Conservation (phyloP, 352 stramenopile species). For the Phytopythium chamaehyphon region DNA sequence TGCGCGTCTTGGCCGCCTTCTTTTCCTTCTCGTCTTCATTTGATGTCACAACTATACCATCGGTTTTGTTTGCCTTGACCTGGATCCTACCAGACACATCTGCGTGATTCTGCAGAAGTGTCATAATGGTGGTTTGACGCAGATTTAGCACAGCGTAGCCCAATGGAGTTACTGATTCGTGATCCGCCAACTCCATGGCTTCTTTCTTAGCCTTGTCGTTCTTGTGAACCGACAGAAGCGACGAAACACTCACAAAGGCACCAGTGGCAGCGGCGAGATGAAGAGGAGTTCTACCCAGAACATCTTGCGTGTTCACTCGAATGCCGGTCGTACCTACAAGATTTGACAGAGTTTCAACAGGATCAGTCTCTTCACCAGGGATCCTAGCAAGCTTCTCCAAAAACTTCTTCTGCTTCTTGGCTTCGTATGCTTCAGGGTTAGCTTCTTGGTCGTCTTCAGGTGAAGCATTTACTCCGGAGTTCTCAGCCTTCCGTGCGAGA, state of each 20-base stretch:
- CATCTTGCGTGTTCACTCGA: conserved; percentile 32
- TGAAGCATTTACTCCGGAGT: conserved; percentile 19
- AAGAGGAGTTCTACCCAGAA: conserved; percentile 49
- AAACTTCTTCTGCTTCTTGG: conserved; percentile 43
- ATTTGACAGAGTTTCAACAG: conserved; percentile 75
- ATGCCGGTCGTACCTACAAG: conserved; percentile 45
- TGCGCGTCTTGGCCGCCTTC: conserved; percentile 25
- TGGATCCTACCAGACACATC: conserved; percentile 47
- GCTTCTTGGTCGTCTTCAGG: conserved; percentile 27
- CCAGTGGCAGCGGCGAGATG: conserved; percentile 70
- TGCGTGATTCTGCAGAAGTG: conserved; percentile 57
- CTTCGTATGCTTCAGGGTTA: conserved; percentile 25
- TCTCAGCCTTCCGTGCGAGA: conserved; percentile 21
- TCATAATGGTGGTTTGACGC: conserved; percentile 74
- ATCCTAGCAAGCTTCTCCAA: conserved; percentile 34
- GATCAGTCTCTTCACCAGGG: conserved; percentile 43
- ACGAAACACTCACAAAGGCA: conserved; percentile 69
- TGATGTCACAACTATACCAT: background rate
- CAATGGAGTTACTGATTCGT: conserved; percentile 47
- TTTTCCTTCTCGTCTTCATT: conserved; percentile 11
- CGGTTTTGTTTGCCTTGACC: conserved; percentile 12
- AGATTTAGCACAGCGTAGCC: conserved; percentile 51
- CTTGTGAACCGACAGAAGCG: conserved; percentile 35
- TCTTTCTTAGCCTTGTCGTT: conserved; percentile 17
- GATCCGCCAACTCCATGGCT: conserved; percentile 35